Evolutionary conservation across 768 basidiomycete genomes (phyloP).

Genomic region (Auricularia sp.): DNA sequence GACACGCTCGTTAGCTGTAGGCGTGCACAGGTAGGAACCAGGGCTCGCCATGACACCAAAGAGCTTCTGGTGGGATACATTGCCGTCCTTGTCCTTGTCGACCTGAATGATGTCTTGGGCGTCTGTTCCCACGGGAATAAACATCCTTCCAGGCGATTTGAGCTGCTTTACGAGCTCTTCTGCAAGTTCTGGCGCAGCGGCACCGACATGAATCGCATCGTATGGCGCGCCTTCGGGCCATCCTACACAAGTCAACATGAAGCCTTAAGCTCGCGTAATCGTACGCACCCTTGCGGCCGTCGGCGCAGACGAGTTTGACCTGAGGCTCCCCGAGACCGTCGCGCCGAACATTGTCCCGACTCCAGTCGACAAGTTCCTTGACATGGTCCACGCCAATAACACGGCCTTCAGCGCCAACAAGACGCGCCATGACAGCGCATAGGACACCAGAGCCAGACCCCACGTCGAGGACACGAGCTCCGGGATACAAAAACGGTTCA

Average conservation of each 20-base stretch:
- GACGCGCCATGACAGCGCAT: slow-evolving; percentile 67
- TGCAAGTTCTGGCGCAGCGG: slow-evolving; percentile 73
- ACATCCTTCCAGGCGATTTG: slow-evolving; percentile 70
- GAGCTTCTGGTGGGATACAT: slow-evolving; percentile 49
- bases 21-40: background rate
- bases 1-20: background rate
- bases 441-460: slow-evolving; percentile 87
- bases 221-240: slow-evolving; percentile 42
- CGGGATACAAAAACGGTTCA: slow-evolving; percentile 58
- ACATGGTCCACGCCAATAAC: slow-evolving; percentile 93
- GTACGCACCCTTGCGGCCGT: background rate
- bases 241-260: slow-evolving; percentile 13
- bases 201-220: slow-evolving; percentile 88
- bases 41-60: slow-evolving; percentile 74
- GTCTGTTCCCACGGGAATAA: slow-evolving; percentile 75
- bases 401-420: slow-evolving; percentile 45
- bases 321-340: slow-evolving; percentile 47
- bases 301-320: background rate
- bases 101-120: slow-evolving; percentile 55
- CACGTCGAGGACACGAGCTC: slow-evolving; percentile 75
- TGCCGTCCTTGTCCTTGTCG: slow-evolving; percentile 67
- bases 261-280: no score
- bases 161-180: slow-evolving; percentile 67
- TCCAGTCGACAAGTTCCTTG: slow-evolving; percentile 61
- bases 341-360: slow-evolving; percentile 51